phyloP scores from a whole-genome alignment of 306 rosid genomes.

The Dryas alaskensis region DNA sequence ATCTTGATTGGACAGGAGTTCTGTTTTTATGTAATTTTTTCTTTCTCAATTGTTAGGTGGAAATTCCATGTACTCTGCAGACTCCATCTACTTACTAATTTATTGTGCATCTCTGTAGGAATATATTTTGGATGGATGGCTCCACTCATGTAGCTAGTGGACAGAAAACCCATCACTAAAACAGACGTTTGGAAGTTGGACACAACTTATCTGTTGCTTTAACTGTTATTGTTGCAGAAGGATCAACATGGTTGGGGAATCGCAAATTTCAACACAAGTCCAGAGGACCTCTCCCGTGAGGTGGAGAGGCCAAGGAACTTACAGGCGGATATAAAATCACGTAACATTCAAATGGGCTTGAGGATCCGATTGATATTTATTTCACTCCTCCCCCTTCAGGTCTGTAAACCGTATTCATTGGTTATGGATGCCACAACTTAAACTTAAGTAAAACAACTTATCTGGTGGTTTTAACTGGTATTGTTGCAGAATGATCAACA shows the following conservation, averaged over 20 bases:
- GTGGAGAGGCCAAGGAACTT: conserved; percentile 55
- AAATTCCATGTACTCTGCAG: neutral
- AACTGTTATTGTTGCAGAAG: too few relatives aligned
- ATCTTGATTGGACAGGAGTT: neutral
- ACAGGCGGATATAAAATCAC: conserved; percentile 73
- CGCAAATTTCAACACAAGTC: too few relatives aligned
- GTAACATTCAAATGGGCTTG: conserved; percentile 63
- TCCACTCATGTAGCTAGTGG: conserved; percentile 77
- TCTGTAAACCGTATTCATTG: conserved; percentile 19
- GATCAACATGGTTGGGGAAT: too few relatives aligned
- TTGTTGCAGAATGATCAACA: conserved; percentile 76
- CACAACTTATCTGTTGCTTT: conserved; percentile 4
- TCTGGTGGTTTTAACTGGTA: conserved; percentile 23
- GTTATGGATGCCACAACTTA: neutral
- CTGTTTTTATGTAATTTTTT: neutral
- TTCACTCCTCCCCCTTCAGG: conserved; percentile 53
- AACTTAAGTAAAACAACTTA: neutral
- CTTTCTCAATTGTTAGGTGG: neutral
- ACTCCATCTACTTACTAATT: conserved; percentile 11
- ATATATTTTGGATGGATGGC: conserved; percentile 79
- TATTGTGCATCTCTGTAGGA: conserved; percentile 42
- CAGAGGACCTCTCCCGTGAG: too few relatives aligned
- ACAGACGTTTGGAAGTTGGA: conserved; percentile 90
- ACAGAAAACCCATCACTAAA: conserved; percentile 61
- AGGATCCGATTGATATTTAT: conserved; percentile 31